A percentile compares a stretch with the other conserved stretches of the same genome.
phyloP scores from a whole-genome alignment of 768 basidiomycete species.

The Postia placenta region DNA sequence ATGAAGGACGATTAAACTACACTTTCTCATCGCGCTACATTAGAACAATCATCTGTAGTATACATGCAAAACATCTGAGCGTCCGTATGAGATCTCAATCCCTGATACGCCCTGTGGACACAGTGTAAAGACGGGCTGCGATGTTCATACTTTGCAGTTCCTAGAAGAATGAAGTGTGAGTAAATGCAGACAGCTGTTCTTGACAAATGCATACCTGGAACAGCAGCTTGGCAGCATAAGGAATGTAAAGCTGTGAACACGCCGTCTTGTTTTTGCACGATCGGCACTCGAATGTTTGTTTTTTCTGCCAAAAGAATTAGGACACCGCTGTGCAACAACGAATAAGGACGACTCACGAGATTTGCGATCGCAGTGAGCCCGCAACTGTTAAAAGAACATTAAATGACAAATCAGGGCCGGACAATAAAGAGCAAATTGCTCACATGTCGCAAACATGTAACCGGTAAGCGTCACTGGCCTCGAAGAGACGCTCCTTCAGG shows the following conservation, averaged over 20 bases:
- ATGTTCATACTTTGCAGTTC: conserved; percentile 97
- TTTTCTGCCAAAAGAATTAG: conserved; percentile 64
- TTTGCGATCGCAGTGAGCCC: conserved; percentile 97
- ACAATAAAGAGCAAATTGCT: conserved; percentile 26
- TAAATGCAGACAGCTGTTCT: background rate
- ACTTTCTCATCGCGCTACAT: conserved; percentile 19
- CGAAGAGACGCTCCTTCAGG: conserved; percentile 94
- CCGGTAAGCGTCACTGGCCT: conserved; percentile 89
- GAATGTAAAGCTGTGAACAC: conserved; percentile 86
- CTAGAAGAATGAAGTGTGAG: conserved; percentile 31
- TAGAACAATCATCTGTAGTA: conserved; percentile 24
- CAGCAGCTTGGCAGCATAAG: conserved; percentile 93
- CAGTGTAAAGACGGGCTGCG: conserved; percentile 80
- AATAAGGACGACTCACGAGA: conserved; percentile 56
- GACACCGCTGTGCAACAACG: too few relatives aligned
- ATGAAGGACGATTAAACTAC: conserved; percentile 37
- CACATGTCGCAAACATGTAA: conserved; percentile 96
- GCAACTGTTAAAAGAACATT: too few relatives aligned
- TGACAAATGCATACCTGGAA: conserved; percentile 65
- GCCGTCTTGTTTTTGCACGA: conserved; percentile 97
- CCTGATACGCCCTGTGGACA: conserved; percentile 80
- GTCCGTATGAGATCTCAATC: conserved; percentile 31
- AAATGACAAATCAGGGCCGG: conserved; percentile 12
- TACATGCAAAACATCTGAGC: conserved; percentile 26
- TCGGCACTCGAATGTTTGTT: conserved; percentile 97